Conservation (phyloP, 2,329 filamentous ascomycete species). For the Ilyonectria destructans region DNA sequence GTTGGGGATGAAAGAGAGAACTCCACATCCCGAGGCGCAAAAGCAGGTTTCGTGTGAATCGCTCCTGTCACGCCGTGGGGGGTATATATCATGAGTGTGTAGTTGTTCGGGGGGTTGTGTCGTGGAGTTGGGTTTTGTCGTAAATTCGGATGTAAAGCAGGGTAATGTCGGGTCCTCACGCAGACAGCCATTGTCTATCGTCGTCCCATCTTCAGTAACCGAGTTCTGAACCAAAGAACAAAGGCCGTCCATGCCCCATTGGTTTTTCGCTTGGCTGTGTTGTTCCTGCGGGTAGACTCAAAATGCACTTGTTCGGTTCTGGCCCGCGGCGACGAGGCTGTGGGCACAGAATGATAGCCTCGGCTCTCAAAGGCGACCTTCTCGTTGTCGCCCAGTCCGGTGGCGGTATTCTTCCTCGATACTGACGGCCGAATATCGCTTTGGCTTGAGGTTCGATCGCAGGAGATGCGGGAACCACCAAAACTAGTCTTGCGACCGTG, state of each 20-base stretch:
- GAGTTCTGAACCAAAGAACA: slow-evolving; percentile 76
- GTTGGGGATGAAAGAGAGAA: slow-evolving; percentile 23
- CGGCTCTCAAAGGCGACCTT: slow-evolving; percentile 63
- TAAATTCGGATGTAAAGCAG: background rate
- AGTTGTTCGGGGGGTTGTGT: slow-evolving; percentile 7
- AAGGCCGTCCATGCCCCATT: slow-evolving; percentile 76
- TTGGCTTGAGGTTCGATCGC: slow-evolving; percentile 53
- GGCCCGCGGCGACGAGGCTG: slow-evolving; percentile 47
- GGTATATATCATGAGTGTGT: slow-evolving; percentile 34
- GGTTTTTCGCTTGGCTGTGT: slow-evolving; percentile 72
- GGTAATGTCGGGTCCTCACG: background rate
- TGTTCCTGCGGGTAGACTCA: slow-evolving; percentile 60
- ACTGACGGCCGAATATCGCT: slow-evolving; percentile 50
- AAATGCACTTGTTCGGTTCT: slow-evolving; percentile 63
- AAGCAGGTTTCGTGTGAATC: slow-evolving; percentile 1
- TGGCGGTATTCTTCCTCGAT: slow-evolving; percentile 50
- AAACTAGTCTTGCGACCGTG: slow-evolving; percentile 60
- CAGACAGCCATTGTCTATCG: slow-evolving; percentile 51
- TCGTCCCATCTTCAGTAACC: slow-evolving; percentile 59
- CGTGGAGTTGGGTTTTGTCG: background rate
- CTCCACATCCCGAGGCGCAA: slow-evolving; percentile 18
- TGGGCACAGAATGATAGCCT: slow-evolving; percentile 63
- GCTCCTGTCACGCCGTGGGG: slow-evolving; percentile 17
- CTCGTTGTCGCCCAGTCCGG: slow-evolving; percentile 53
- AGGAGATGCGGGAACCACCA: slow-evolving; percentile 52